Evolutionary conservation across 805 yeast genomes (phyloP), one percentile per base, ranked within the genome.

Genomic region (Clavispora santaluciae): DNA sequence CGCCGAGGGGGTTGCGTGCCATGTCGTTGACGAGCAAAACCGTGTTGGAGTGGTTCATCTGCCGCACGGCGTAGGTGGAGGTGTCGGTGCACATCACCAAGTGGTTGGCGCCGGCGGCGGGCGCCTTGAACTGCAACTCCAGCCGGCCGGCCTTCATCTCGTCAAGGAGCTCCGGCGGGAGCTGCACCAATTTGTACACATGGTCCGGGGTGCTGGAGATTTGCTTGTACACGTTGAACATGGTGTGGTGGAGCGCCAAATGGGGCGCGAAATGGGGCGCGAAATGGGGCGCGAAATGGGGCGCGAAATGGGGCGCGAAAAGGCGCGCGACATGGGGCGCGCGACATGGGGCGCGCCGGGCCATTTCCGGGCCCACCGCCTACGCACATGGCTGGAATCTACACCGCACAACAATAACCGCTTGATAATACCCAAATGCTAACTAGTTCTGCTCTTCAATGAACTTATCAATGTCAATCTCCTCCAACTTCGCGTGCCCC

Each of bases 21-120:
- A 48, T 33, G 38, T 53, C 50, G 29, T 49, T 49, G 56, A 78
- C 56, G 17, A 89, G 45, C 49, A 88, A 57, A n/a, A 86, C 81
- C 4, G 91, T 76, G 59, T 91, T 89, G 6, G 96, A 85, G 59
- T 91, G 97, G 56, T 87, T 86, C 67, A 85, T 82, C 53, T 84
- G 90, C 39, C 87, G 71, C 13, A 89, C 51, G 34, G 70, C 67
- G 76, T 78, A 89, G 0, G 95, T 84, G 38, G 68, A 60, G 22
- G 62, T 48, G 3, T 62, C 50, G 1, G 91, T 76, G 43, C 90
- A 83, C 12, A 88, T 57, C 22, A 78, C 87, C 7, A 86, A 75
- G 33, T 71, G 73, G 22, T 59, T 47, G 22, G 47, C 31, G 20
- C 35, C 28, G 15, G 44, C 11, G 2, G 33, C 26, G 16, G 48